Evolutionary conservation across 495 filamentous ascomycete genomes (phyloP).

Genomic region (Astrothelium subdiscretum): DNA sequence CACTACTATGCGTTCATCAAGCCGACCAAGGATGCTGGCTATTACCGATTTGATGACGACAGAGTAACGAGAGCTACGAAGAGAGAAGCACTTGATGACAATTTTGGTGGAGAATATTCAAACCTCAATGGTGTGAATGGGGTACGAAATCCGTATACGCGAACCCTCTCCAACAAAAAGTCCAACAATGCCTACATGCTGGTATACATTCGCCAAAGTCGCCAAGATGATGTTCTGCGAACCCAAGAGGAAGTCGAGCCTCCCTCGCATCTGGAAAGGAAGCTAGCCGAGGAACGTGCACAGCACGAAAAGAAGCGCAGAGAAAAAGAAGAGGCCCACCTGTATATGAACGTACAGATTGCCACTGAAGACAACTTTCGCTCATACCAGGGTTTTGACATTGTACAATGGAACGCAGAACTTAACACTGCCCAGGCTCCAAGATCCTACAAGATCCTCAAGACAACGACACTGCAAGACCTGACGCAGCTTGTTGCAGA

Average conservation of each 20-base stretch:
- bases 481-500: conserved; percentile 56
- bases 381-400: conserved; percentile 71
- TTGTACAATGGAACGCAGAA: conserved; percentile 56
- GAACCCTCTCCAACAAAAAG: conserved; percentile 53
- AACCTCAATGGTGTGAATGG: conserved; percentile 45
- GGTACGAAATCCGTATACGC: conserved; percentile 53
- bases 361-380: conserved; percentile 70
- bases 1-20: conserved; percentile 98
- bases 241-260: conserved; percentile 64
- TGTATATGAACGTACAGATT: conserved; percentile 74
- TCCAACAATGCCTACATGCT: conserved; percentile 93
- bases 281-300: conserved; percentile 70
- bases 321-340: conserved; percentile 85
- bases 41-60: conserved; percentile 97
- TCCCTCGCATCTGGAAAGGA: conserved; percentile 67
- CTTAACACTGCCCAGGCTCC: conserved; percentile 43
- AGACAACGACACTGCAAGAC: conserved; percentile 60
- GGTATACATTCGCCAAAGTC: conserved; percentile 86
- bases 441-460: conserved; percentile 54
- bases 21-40: conserved; percentile 79
- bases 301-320: conserved; percentile 59
- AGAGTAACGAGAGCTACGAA: conserved; percentile 85
- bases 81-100: conserved; percentile 88
- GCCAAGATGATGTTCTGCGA: conserved; percentile 66
- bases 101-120: conserved; percentile 79